Evolutionary conservation across 2,329 filamentous ascomycete genomes (phyloP).

Genomic region (Calonectria pauciramosa): DNA sequence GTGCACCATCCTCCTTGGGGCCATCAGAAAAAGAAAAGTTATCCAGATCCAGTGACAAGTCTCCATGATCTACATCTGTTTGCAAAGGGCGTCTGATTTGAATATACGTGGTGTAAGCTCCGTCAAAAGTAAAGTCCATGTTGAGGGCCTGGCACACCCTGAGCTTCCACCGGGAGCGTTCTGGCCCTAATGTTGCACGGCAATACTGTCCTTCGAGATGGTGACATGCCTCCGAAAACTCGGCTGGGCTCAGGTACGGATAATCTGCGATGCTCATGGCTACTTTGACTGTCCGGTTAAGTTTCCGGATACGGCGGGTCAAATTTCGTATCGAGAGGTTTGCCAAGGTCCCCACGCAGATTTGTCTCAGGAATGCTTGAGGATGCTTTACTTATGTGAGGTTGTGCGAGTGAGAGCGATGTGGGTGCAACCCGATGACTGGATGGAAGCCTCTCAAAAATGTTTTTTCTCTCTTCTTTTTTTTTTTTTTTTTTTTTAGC

Average conservation of each 20-base stretch:
- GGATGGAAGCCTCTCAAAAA: not conserved
- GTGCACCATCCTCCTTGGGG: constrained; percentile 32
- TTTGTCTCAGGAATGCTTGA: constrained; percentile 6
- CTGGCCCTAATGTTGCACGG: constrained; percentile 68
- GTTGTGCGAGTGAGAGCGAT: not conserved
- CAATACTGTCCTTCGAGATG: constrained; percentile 71
- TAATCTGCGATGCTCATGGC: constrained; percentile 65
- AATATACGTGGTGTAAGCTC: constrained; percentile 65
- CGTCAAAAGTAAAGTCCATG: constrained; percentile 56
- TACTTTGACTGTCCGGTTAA: not conserved
- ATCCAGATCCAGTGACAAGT: constrained; percentile 62
- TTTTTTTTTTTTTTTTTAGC: not conserved
- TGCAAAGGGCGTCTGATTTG: constrained; percentile 70
- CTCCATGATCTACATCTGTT: constrained; percentile 56
- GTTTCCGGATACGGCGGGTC: not conserved
- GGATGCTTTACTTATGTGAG: not conserved
- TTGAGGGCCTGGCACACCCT: constrained; percentile 65
- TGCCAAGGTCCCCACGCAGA: not conserved
- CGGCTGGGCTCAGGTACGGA: constrained; percentile 71
- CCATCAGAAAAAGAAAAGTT: constrained; percentile 59
- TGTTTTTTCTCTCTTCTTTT: not conserved
- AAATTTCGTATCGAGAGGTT: not conserved
- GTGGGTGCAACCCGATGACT: not conserved
- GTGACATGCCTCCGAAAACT: constrained; percentile 77
- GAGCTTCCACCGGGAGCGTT: constrained; percentile 69